These are phyloP conservation scores for Cryptococcus floricola DNA, from an alignment of 1,284 basidiomycete genomes.

Conservation along the genomic window DNA sequence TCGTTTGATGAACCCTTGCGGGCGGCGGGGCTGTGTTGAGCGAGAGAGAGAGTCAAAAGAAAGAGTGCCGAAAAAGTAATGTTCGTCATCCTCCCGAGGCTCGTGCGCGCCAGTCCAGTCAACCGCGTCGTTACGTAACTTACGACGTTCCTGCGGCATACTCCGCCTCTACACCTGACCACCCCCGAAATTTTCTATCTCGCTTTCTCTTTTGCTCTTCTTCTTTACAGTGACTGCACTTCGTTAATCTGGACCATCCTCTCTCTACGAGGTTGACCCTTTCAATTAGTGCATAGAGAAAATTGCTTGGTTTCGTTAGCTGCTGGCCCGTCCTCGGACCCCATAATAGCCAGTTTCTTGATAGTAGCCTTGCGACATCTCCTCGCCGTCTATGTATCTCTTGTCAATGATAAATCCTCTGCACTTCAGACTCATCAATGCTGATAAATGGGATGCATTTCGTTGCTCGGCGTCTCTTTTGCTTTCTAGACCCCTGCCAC, in stretches of 20 bases:
- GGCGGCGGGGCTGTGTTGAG: neutral
- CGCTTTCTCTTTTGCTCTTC: conserved; percentile 7
- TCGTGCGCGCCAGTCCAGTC: too few species aligned
- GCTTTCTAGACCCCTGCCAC: too few species aligned
- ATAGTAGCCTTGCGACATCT: conserved; percentile 43
- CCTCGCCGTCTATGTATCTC: too few species aligned
- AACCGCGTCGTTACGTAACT: too few species aligned
- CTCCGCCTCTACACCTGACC: neutral
- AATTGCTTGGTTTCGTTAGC: conserved; percentile 41
- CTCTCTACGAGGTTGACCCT: conserved; percentile 6
- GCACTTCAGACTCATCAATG: too few species aligned
- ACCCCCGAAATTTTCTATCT: conserved; percentile 11
- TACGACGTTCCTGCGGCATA: too few species aligned
- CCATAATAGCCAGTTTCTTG: conserved; percentile 39
- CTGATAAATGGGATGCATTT: too few species aligned
- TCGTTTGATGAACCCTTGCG: neutral
- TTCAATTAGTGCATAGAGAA: conserved; percentile 25
- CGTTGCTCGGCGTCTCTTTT: too few species aligned
- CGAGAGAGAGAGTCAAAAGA: neutral
- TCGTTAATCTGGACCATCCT: conserved; percentile 17
- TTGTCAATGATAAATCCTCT: too few species aligned
- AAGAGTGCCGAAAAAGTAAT: neutral
- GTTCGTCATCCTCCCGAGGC: neutral
- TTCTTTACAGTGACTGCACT: conserved; percentile 16
- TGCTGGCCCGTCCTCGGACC: conserved; percentile 24